Base-by-base conservation (phyloP, 371 early-diverging fungal genomes). In the Lichtheimia hyalospora region DNA sequence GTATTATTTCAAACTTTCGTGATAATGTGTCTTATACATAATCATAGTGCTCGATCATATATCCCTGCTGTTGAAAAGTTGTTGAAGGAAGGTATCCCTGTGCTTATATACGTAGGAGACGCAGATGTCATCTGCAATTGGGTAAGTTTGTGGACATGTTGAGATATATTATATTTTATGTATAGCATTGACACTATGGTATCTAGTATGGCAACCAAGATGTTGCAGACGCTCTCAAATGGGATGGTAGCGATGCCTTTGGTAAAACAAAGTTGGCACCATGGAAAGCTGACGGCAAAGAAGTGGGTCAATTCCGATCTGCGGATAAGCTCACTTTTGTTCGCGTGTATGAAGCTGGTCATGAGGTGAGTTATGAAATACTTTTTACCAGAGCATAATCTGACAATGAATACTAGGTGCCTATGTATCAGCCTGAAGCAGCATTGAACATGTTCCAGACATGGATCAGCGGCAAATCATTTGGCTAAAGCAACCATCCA, bases 61-160 rank as follows among this genome's bases (percentile, higher is more conserved):
- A 88, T 92, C 6, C 62, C 62, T 12, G 28, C 44, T 15, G 54
- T 69, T 3, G 44, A 52, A 0, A 77, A 78, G 20, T 66, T 94
- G 25, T 83, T 96, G 42, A 89, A 88, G 49, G 79, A 77, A 52
- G 92, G 92, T n/a, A 79, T 94, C 60, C 77, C 84, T 20, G 84
- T 94, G 8, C 70, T 96, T 57, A 64, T 96, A 23, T 96, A 93
- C 67, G 89, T 91, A 56, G 95, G 96, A 25, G 91, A 88, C 62
- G 84, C 84, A 0, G 90, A 89, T 67, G 89, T 77, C 64, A 88
- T 89, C 56, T 89, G 92, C 82, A 92, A 92, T 74, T 93, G 93
- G 70, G 66, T 66, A 61, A 46, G 53, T 27, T 39, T 16, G 8
- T 25, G 13, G 12, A 52, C 25, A 39, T 14, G 16, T 6, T 34